A percentile compares a stretch with the other conserved stretches of the same genome.
phyloP scores from a whole-genome alignment of 257 asterid species.

The Fraxinus cuspidata region DNA sequence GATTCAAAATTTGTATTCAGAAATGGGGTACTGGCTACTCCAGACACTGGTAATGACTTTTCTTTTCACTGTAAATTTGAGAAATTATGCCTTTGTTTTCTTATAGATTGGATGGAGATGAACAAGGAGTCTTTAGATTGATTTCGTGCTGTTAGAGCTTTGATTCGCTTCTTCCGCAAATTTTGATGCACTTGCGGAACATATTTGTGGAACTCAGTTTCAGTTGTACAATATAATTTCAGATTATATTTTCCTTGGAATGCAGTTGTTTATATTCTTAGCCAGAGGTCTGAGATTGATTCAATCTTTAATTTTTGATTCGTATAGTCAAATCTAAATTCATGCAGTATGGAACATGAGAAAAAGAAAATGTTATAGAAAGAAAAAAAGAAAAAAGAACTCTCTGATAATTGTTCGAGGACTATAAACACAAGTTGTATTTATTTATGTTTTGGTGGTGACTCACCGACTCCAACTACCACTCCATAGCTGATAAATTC shows the following conservation, averaged over 20 bases:
- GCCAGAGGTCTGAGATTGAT: background rate
- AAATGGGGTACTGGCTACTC: conserved; percentile 58
- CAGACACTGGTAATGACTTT: conserved; percentile 41
- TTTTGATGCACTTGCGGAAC: conserved; percentile 57
- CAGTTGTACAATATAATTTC: conserved; percentile 19
- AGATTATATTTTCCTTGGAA: background rate
- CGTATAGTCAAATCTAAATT: background rate
- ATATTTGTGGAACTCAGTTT: conserved; percentile 14
- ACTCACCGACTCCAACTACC: too few relatives aligned
- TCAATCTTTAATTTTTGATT: background rate
- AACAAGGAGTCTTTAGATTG: conserved; percentile 42
- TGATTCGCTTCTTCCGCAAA: conserved; percentile 34
- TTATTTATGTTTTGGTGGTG: too few relatives aligned
- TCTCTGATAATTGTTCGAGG: too few relatives aligned
- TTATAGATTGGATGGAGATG: conserved; percentile 67
- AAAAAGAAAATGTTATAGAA: too few relatives aligned
- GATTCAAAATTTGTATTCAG: conserved; percentile 49
- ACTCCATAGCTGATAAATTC: too few relatives aligned
- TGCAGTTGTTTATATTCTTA: background rate
- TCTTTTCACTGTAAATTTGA: conserved; percentile 73
- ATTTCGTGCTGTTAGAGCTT: conserved; percentile 26
- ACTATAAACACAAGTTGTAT: background rate
- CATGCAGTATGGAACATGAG: background rate
- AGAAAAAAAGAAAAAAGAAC: too few relatives aligned
- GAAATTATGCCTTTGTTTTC: conserved; percentile 77